A percentile compares a stretch with the other conserved stretches of the same genome.
phyloP scores from a whole-genome alignment of 257 asterid genomes.

The Nicotiana undulata region DNA sequence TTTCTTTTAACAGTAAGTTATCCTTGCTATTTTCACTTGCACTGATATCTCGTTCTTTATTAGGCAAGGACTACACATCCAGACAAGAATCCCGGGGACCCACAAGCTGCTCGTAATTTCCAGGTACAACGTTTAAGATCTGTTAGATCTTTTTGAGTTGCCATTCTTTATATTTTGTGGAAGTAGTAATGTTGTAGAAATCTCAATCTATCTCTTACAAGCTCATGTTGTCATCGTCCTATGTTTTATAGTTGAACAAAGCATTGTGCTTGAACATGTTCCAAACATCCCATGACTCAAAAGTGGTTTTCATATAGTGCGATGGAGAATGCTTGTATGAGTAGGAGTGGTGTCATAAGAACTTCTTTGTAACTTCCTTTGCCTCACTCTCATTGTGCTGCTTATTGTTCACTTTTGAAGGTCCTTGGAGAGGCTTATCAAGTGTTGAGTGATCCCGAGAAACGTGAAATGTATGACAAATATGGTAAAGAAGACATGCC shows the following conservation, averaged over 20 bases:
- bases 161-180: background rate
- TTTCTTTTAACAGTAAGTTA: background rate
- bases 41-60: slow-evolving; percentile 5
- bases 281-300: background rate
- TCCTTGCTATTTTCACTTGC: background rate
- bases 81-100: slow-evolving; percentile 75
- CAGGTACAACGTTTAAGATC: slow-evolving; percentile 33
- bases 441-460: slow-evolving; percentile 66
- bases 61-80: slow-evolving; percentile 84
- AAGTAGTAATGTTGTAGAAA: background rate
- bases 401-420: slow-evolving; percentile 29
- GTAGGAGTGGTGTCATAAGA: background rate
- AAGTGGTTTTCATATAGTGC: background rate
- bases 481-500: slow-evolving; percentile 57
- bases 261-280: background rate
- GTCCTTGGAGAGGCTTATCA: slow-evolving; percentile 85
- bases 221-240: background rate
- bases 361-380: background rate
- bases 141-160: background rate
- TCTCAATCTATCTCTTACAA: background rate
- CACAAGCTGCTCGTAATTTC: slow-evolving; percentile 72
- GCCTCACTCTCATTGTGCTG: background rate
- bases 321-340: background rate
- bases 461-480: slow-evolving; percentile 59
- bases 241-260: background rate